Evolutionary conservation across 2,329 filamentous ascomycete species (phyloP).

Genomic region (Fusarium nygamai): DNA sequence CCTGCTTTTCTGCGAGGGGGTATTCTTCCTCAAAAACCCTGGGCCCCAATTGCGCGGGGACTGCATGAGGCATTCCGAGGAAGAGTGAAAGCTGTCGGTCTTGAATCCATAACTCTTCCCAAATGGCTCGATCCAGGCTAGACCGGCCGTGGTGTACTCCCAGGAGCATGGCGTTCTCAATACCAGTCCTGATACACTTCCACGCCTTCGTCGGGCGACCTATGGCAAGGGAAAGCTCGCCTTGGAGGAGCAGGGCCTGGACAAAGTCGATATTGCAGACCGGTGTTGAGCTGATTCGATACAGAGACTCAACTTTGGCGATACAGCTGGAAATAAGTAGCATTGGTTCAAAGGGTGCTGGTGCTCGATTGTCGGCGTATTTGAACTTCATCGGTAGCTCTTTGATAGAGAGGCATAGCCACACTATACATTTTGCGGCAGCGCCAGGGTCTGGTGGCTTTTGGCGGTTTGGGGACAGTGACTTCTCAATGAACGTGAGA

Average conservation of each 20-base stretch:
- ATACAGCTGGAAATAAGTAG: not conserved
- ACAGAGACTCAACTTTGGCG: not conserved
- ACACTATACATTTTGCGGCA: not conserved
- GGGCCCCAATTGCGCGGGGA: not conserved
- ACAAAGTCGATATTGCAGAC: not conserved
- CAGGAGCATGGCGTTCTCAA: not conserved
- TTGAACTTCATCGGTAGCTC: not conserved
- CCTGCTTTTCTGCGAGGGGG: not conserved
- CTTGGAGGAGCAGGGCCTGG: not conserved
- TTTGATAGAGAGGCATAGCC: not conserved
- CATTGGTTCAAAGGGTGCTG: not conserved
- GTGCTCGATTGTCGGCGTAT: not conserved
- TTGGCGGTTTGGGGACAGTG: not conserved
- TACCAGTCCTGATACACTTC: not conserved
- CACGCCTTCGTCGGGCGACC: not conserved
- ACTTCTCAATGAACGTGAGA: not conserved
- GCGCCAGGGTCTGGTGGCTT: not conserved
- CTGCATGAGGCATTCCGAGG: not conserved
- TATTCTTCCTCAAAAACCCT: not conserved
- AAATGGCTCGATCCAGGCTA: not conserved
- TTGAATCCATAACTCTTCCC: not conserved
- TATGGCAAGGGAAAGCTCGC: not conserved
- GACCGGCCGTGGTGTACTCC: not conserved
- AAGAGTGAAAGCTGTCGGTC: not conserved
- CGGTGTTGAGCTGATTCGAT: not conserved